A percentile compares a stretch with the other conserved stretches of the same genome.
Conservation (phyloP, 129 eudicot species). For the Flaveria robusta region DNA sequence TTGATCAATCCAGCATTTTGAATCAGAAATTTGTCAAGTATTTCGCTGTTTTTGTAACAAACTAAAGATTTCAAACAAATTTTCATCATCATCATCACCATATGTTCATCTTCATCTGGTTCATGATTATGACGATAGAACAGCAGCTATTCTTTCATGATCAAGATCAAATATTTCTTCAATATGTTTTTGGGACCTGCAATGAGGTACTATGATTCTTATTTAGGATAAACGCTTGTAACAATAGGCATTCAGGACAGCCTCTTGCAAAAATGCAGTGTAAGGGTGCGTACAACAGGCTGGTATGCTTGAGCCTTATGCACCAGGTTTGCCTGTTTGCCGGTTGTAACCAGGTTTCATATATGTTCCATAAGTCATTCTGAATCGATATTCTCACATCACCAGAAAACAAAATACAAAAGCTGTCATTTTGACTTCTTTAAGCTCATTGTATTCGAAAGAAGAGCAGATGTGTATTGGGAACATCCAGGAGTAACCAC, state of each 20-base stretch:
- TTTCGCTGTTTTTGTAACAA: slow-evolving; percentile 52
- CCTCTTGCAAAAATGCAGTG: no score
- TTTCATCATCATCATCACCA: slow-evolving; percentile 18
- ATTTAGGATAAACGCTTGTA: no score
- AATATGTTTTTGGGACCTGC: slow-evolving; percentile 29
- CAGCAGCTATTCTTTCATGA: slow-evolving; percentile 71
- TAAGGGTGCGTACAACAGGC: no score
- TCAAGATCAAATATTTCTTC: slow-evolving; percentile 56
- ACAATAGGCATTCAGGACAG: slow-evolving; percentile 27
- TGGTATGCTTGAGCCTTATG: no score
- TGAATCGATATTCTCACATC: neutral
- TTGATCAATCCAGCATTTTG: slow-evolving; percentile 43
- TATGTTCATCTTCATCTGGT: slow-evolving; percentile 66
- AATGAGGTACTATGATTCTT: no score
- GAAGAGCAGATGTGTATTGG: slow-evolving; percentile 55
- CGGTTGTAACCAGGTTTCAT: no score
- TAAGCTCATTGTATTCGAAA: slow-evolving; percentile 51
- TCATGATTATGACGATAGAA: slow-evolving; percentile 53
- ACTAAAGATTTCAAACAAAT: slow-evolving; percentile 35
- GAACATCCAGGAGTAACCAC: slow-evolving; percentile 50
- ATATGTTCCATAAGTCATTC: neutral
- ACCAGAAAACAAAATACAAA: slow-evolving; percentile 36
- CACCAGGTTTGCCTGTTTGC: no score
- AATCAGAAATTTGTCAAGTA: slow-evolving; percentile 49
- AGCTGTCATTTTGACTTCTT: slow-evolving; percentile 61